Conservation (phyloP, 441 rosid species). For the Populus tomentosa region DNA sequence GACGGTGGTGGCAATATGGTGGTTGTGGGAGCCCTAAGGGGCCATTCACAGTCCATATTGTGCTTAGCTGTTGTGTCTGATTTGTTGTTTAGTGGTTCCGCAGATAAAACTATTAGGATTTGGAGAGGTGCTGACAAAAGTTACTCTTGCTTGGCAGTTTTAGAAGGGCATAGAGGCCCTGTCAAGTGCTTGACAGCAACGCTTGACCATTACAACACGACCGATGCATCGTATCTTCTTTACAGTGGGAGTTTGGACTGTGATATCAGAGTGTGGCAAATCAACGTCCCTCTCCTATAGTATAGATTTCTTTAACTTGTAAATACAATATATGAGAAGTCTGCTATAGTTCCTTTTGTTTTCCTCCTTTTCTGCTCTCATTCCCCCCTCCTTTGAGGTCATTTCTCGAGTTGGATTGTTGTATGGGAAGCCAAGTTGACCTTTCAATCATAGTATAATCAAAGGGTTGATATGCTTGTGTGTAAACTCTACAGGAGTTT, state of each 20-base stretch:
- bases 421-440: background rate
- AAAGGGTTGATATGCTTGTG: background rate
- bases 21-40: slow-evolving; percentile 66
- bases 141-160: slow-evolving; percentile 51
- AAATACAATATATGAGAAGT: background rate
- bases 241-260: slow-evolving; percentile 71
- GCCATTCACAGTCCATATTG: slow-evolving; percentile 57
- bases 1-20: slow-evolving; percentile 34
- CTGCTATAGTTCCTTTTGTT: background rate
- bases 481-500: background rate
- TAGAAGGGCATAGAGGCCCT: slow-evolving; percentile 60
- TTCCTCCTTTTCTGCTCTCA: background rate
- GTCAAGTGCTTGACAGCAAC: slow-evolving; percentile 59
- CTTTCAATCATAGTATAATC: background rate
- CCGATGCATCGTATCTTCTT: slow-evolving; percentile 34
- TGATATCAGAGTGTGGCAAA: slow-evolving; percentile 54
- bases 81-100: slow-evolving; percentile 67
- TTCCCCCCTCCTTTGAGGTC: background rate
- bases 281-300: slow-evolving; percentile 23
- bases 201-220: slow-evolving; percentile 1
- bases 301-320: background rate
- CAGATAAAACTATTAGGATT: slow-evolving; percentile 55
- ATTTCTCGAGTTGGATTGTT: background rate
- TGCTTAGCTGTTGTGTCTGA: slow-evolving; percentile 50
- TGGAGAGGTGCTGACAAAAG: slow-evolving; percentile 47